These are phyloP conservation scores for Tanozyma kutaoensis DNA, from an alignment of 805 yeast genomes.

Conservation along the genomic window DNA sequence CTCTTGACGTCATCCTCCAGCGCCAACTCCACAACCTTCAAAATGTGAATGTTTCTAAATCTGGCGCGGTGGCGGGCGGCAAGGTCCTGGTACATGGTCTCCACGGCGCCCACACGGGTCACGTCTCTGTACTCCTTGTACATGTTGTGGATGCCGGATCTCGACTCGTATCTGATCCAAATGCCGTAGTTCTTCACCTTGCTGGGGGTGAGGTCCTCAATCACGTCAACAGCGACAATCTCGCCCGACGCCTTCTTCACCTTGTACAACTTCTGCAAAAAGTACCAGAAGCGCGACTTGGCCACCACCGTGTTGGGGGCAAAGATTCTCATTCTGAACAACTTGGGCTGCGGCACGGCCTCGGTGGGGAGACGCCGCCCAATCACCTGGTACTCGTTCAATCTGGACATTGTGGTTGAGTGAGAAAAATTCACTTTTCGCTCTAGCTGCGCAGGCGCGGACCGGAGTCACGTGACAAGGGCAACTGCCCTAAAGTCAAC, in stretches of 20 bases:
- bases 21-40: conserved; percentile 98
- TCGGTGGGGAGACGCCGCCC: conserved; percentile 99
- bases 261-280: conserved; percentile 98
- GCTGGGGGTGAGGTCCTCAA: conserved; percentile 93
- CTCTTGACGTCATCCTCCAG: conserved; percentile 98
- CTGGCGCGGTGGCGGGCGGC: conserved; percentile 99
- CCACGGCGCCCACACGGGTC: conserved; percentile 98
- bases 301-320: conserved; percentile 99
- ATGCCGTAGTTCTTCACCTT: conserved; percentile 99
- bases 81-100: conserved; percentile 97
- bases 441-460: too few species aligned
- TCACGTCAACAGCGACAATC: conserved; percentile 83
- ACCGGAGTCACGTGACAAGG: too few species aligned
- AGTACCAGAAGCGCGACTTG: conserved; percentile 99
- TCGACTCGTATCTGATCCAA: conserved; percentile 99
- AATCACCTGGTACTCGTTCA: conserved; percentile 98
- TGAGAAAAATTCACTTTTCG: too few species aligned
- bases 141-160: conserved; percentile 99
- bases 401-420: conserved; percentile 57
- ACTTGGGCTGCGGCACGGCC: conserved; percentile 98
- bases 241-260: conserved; percentile 99
- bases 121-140: conserved; percentile 99
- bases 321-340: conserved; percentile 99
- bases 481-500: too few species aligned
- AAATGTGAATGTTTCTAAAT: conserved; percentile 98